Evolutionary conservation across 257 asterid genomes (phyloP), one percentile per base, ranked within the genome.

Genomic region (Nemophila menziesii): DNA sequence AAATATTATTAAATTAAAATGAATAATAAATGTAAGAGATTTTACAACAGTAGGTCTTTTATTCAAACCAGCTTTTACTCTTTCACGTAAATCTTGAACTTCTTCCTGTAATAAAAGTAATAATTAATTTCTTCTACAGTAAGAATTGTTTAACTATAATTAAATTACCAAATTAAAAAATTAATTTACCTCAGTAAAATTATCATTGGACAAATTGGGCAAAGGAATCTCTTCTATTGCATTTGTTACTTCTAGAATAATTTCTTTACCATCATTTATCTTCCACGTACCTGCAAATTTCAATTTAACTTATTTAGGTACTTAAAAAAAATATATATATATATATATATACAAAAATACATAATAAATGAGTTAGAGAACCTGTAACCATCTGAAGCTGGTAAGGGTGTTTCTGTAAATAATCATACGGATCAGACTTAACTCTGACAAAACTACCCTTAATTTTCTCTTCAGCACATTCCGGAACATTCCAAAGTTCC

Each of bases 321-420:
- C 36, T 29, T 2, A 29, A 29, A 29, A 29, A 29, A 29, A 29
- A 13, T 29, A 29, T 7, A 29, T 2, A 7, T 29, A 29, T 29
- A 10, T 13, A 29, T 29, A 29, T 2, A 5, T 10, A 7, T 29
- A 7, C 5, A 29, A 29, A 29, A 24, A 4, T 2, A 29, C 5
- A 7, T 29, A 10, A 2, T 29, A 2, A 29, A 29, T 3, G 36
- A 13, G 36, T 7, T 51, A 24, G 62, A 53, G 46, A 57, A 89
- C 98, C 96, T 73, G 80, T 69, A 43, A 89, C 92, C 61, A 44
- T 79, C 61, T 78, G 87, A 56, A 90, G 93, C 64, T 81, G 94
- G 75, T 78, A 68, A 27, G 71, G 66, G 62, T 72, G 63, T 69
- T 76, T 80, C 55, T 89, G 94, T 51, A 23, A 58, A 56, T 66